phyloP scores from a whole-genome alignment of 1,284 basidiomycete genomes.

The Sphagnurus paluster region DNA sequence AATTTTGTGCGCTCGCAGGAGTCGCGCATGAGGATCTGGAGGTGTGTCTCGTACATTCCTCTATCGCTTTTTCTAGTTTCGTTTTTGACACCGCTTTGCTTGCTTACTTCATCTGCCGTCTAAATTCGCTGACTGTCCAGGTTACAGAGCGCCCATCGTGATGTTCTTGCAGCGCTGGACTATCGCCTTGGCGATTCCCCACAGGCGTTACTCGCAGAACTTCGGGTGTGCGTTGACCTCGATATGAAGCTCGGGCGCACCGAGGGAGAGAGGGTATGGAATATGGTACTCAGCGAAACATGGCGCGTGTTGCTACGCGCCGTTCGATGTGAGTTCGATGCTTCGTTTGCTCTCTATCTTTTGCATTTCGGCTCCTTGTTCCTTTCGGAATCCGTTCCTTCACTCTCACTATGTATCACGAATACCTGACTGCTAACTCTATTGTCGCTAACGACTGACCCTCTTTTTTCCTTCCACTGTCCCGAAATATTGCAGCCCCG shows the following conservation, averaged over 20 bases:
- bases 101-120: background rate
- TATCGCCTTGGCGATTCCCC: slow-evolving; percentile 57
- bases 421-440: too few species aligned
- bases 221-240: slow-evolving; percentile 47
- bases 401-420: too few species aligned
- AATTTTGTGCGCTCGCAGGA: slow-evolving; percentile 34
- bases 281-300: slow-evolving; percentile 39
- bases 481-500: slow-evolving; percentile 35
- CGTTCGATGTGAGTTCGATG: slow-evolving; percentile 39
- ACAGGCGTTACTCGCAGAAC: slow-evolving; percentile 54
- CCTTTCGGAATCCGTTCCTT: slow-evolving; percentile 5
- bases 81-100: background rate
- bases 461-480: background rate
- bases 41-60: slow-evolving; percentile 29
- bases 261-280: slow-evolving; percentile 32
- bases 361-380: background rate
- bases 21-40: slow-evolving; percentile 50
- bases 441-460: background rate
- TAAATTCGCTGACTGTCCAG: background rate
- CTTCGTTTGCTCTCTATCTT: background rate
- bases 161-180: slow-evolving; percentile 48
- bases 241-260: slow-evolving; percentile 22
- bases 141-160: slow-evolving; percentile 52
- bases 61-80: slow-evolving; percentile 4
- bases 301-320: slow-evolving; percentile 51